A percentile compares a stretch with the other conserved stretches of the same genome.
Evolutionary conservation across 495 filamentous ascomycete species (phyloP).

Genomic region (Penicillium canariense): DNA sequence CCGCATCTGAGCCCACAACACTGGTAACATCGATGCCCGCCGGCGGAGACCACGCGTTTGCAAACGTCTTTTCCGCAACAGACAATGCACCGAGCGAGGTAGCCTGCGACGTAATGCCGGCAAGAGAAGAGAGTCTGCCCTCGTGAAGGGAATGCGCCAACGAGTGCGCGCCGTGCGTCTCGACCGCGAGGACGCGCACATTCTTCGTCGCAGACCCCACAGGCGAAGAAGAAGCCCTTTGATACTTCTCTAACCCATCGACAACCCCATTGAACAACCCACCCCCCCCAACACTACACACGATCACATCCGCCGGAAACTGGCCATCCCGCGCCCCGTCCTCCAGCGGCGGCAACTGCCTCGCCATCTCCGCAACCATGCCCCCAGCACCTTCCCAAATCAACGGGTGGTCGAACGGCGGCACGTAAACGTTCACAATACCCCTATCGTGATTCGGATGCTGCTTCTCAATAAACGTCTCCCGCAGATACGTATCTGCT

Average conservation of each 20-base stretch:
- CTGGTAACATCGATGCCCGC: constrained; percentile 51
- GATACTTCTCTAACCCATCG: constrained; percentile 57
- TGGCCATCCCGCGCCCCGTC: constrained; percentile 7
- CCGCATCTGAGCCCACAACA: constrained; percentile 68
- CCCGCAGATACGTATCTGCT: constrained; percentile 68
- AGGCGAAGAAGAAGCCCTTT: constrained; percentile 2
- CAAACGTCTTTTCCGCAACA: constrained; percentile 67
- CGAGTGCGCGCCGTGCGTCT: constrained; percentile 74
- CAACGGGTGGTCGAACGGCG: constrained; percentile 77
- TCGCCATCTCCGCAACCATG: constrained; percentile 67
- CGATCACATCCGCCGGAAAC: constrained; percentile 58
- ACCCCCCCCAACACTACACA: constrained; percentile 85
- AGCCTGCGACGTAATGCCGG: constrained; percentile 73
- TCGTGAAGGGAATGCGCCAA: constrained; percentile 56
- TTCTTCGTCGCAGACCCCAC: background rate
- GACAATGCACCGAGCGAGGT: constrained; percentile 68
- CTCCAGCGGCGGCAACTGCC: constrained; percentile 45
- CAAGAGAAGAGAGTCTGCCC: constrained; percentile 57
- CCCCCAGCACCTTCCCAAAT: constrained; percentile 74
- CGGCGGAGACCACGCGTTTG: constrained; percentile 46
- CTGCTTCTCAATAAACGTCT: constrained; percentile 50
- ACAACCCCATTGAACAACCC: constrained; percentile 78
- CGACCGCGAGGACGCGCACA: constrained; percentile 66
- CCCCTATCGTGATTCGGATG: constrained; percentile 45
- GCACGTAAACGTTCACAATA: constrained; percentile 52